Evolutionary conservation across 345 rosid genomes (phyloP).

Genomic region (Camelina laxa): DNA sequence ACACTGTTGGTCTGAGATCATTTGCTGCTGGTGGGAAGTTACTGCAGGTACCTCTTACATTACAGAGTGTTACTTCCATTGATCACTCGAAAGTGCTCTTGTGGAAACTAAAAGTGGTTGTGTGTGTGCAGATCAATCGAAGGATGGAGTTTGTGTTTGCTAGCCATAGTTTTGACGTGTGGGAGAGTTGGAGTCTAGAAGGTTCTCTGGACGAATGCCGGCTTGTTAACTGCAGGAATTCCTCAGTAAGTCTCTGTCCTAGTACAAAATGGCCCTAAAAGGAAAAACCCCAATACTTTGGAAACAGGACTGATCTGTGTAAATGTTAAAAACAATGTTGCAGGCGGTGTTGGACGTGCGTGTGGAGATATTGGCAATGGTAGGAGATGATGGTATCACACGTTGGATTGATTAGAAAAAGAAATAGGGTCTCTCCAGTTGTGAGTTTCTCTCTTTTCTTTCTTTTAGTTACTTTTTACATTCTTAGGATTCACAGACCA

Average conservation of each 20-base stretch:
- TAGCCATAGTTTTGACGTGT: constrained; percentile 97
- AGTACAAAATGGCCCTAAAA: constrained; percentile 7
- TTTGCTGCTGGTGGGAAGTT: constrained; percentile 99
- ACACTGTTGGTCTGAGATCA: constrained; percentile 94
- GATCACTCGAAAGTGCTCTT: background rate
- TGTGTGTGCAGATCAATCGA: constrained; percentile 77
- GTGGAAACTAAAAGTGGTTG: constrained; percentile 27
- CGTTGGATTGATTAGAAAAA: constrained; percentile 77
- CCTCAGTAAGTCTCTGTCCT: constrained; percentile 54
- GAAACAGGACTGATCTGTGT: background rate
- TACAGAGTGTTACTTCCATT: constrained; percentile 9
- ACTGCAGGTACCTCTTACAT: constrained; percentile 71
- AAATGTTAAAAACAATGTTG: constrained; percentile 34
- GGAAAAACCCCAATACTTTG: background rate
- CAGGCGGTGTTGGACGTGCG: constrained; percentile 86
- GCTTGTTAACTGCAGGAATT: constrained; percentile 87
- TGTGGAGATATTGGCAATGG: constrained; percentile 81
- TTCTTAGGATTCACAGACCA: constrained; percentile 12
- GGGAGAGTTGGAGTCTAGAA: constrained; percentile 98
- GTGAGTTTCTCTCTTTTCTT: constrained; percentile 27
- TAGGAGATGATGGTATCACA: constrained; percentile 82
- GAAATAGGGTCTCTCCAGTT: constrained; percentile 19
- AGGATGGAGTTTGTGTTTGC: constrained; percentile 97
- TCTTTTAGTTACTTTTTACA: background rate
- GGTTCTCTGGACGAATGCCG: constrained; percentile 89